Evolutionary conservation across 768 basidiomycete species (phyloP).

Genomic region (Lepiota venenata): DNA sequence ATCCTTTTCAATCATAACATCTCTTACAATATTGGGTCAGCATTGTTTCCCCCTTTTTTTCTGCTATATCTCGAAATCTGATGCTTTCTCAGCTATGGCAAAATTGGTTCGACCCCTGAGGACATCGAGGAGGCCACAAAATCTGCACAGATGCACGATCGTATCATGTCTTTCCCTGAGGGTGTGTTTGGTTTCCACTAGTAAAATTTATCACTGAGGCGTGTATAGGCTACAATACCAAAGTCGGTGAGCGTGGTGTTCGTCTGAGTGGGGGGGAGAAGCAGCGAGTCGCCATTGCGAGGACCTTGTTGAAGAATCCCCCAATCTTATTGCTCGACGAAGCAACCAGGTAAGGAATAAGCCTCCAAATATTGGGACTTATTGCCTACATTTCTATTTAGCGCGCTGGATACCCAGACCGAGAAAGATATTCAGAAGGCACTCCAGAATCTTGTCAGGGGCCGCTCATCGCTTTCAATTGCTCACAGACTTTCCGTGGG

Average conservation of each 20-base stretch:
- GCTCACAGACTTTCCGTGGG: constrained; percentile 76
- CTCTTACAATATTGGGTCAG: constrained; percentile 69
- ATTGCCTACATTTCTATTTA: constrained; percentile 20
- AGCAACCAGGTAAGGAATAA: constrained; percentile 54
- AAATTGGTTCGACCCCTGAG: constrained; percentile 62
- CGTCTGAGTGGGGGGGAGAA: constrained; percentile 87
- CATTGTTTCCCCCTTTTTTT: constrained; percentile 1
- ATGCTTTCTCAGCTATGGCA: constrained; percentile 59
- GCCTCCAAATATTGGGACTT: not conserved
- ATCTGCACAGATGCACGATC: constrained; percentile 86
- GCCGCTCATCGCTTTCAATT: constrained; percentile 73
- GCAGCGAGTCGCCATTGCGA: constrained; percentile 84
- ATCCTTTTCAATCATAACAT: constrained; percentile 72
- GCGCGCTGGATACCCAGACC: constrained; percentile 86
- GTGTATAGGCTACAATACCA: constrained; percentile 65
- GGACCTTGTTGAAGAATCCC: constrained; percentile 84
- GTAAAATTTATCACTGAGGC: constrained; percentile 1
- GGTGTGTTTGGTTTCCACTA: constrained; percentile 24
- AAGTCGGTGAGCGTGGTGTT: constrained; percentile 88
- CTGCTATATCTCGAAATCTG: not conserved
- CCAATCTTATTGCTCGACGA: constrained; percentile 78
- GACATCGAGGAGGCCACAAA: constrained; percentile 79
- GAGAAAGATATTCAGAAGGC: constrained; percentile 90
- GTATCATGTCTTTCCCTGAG: constrained; percentile 81
- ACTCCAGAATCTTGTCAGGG: constrained; percentile 73